Evolutionary conservation across 768 basidiomycete genomes (phyloP).

Genomic region (Suillus fuscotomentosus): DNA sequence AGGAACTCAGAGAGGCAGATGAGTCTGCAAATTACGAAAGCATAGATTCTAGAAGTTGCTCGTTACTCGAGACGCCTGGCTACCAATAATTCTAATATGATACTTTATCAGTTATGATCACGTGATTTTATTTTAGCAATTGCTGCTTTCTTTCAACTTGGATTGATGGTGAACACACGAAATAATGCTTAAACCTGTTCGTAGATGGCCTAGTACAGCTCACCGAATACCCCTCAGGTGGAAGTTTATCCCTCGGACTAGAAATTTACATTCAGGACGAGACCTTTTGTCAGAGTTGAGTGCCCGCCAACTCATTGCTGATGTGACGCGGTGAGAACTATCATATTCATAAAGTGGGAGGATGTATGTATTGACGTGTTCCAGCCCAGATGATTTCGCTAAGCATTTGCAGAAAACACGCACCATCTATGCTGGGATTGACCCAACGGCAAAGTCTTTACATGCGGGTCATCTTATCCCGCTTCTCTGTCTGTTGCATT

Average conservation of each 20-base stretch:
- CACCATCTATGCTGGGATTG: slow-evolving; percentile 84
- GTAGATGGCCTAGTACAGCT: slow-evolving; percentile 15
- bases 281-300: slow-evolving; percentile 33
- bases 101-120: neutral
- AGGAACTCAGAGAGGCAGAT: neutral
- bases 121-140: neutral
- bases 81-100: neutral
- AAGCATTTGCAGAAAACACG: slow-evolving; percentile 38
- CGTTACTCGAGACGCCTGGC: neutral
- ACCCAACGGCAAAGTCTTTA: slow-evolving; percentile 86
- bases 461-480: slow-evolving; percentile 95
- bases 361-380: slow-evolving; percentile 5
- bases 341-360: neutral
- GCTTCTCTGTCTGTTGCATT: slow-evolving; percentile 83
- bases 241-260: neutral
- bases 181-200: slow-evolving; percentile 22
- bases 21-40: neutral
- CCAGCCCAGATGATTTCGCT: slow-evolving; percentile 42
- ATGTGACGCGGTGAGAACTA: slow-evolving; percentile 34
- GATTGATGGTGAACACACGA: neutral
- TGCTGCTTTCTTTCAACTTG: neutral
- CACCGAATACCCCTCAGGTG: neutral
- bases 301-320: slow-evolving; percentile 32
- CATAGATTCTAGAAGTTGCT: neutral
- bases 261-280: slow-evolving; percentile 18